Evolutionary conservation across 2,329 filamentous ascomycete species (phyloP), one percentile per base, ranked within the genome.

Genomic region (Stagonosporopsis tanaceti): DNA sequence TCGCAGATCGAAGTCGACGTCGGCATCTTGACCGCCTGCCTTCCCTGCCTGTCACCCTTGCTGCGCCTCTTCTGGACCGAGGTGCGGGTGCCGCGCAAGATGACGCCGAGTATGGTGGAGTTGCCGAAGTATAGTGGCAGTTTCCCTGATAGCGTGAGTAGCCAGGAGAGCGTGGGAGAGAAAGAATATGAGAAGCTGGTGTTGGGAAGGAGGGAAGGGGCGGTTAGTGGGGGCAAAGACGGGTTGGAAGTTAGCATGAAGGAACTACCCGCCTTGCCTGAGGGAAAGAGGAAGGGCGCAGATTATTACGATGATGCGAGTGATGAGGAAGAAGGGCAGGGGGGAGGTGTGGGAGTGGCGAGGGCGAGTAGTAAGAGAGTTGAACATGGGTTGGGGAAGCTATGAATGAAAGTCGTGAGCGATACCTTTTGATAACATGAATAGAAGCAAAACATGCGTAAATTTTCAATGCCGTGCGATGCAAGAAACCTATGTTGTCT

Each of bases 1-100:
- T 71, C 68, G 2, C 68, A 73, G 37, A 68, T 73, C 38, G 70
- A 73, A 59, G 69, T 73, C 44, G 67, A 71, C 41, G 54, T 69
- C 2, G 62, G 68, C 41, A 71, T 73, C 35, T 32, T 72, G 9
- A 68, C 68, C 6, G 70, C 69, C 2, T 70, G 66, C 12, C 64
- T 72, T 4, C 68, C 70, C 6, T 66, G 68, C 20, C 57, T 72
- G 2, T 68, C 56, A 2, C 70, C 69, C 4, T 48, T 71, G 2
- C 34, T 73, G 9, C 67, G 66, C 37, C 61, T 62, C n/a, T 44
- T 58, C n/a, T 68, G 62, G 61, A 61, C 45, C 9, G 58, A 60
- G 11, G 58, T 55, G 50, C 62, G 59, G 2, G 53, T 60, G 3
- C 57, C 60, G 3, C 34, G 50, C 22, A 50, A n/a, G 4, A 46